Base-by-base conservation (phyloP, 371 early-diverging fungal species). In the Mucor velutinosus region DNA sequence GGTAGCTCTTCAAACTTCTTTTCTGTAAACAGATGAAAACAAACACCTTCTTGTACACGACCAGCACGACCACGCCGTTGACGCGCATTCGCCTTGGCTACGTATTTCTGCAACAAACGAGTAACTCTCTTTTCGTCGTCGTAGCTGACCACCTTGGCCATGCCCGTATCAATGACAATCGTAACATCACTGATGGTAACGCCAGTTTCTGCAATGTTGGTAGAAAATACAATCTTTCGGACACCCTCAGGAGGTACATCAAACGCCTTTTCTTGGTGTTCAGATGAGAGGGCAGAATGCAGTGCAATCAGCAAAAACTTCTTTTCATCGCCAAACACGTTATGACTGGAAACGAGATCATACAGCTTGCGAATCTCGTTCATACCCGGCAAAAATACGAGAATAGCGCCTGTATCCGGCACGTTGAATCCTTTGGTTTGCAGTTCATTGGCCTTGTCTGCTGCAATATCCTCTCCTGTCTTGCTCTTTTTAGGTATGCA, bases 41-140 rank as follows among this genome's bases (percentile, higher is more conserved):
- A 92, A 0, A 91, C 72, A 12, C 99, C 99, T 49, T 85, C 85
- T 61, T 89, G 91, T 3, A 94, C 92, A 57, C 99, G 80, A 27
- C 99, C 99, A 5, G 98, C 98, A 63, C 99, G 88, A 33, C 99
- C 99, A 5, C 90, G 78, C 39, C 99, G 85, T 78, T 99, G 99
- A 37, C 83, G 80, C 5, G 90, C 93, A 67, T 93, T 95, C 17
- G 97, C 95, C 64, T 88, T 89, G 30, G 94, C 88, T 19, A 97
- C 80, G 47, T 86, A 87, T 19, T 77, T 83, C 61, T 93, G 92
- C 15, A 84, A 77, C 47, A 98, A 68, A 1, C 84, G 80, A 1
- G 93, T 86, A n/a, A 94, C 84, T 33, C 87, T 74, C 57, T 86
- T 80, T 62, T 86, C 83, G 47, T 86, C 83, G 66, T 96, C 94